Conservation (phyloP, 257 asterid species). For the Buddleja alternifolia region DNA sequence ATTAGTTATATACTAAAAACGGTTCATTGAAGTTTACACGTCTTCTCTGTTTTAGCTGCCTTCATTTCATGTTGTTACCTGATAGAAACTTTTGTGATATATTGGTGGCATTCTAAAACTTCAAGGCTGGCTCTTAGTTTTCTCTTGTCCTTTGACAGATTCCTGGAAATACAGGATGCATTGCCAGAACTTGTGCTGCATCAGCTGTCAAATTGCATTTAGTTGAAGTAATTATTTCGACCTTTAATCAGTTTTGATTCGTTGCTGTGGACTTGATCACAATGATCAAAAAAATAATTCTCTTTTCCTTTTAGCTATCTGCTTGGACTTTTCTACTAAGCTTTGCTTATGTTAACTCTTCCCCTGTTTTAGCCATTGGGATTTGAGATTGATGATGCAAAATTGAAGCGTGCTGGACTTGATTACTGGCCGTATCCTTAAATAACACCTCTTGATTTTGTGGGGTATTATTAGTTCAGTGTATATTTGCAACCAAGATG, state of each 20-base stretch:
- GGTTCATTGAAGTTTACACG: neutral
- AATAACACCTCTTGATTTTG: neutral
- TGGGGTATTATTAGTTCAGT: neutral
- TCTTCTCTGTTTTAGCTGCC: slow-evolving; percentile 15
- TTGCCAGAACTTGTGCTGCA: slow-evolving; percentile 97
- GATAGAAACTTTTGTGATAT: neutral
- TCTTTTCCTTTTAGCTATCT: neutral
- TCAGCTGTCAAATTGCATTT: slow-evolving; percentile 91
- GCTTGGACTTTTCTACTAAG: slow-evolving; percentile 22
- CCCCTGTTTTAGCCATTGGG: slow-evolving; percentile 81
- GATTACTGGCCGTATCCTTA: slow-evolving; percentile 99
- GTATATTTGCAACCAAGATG: neutral
- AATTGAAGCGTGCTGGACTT: slow-evolving; percentile 93
- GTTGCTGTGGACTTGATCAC: neutral
- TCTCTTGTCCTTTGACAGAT: slow-evolving; percentile 55
- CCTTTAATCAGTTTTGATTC: neutral
- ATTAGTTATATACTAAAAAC: neutral
- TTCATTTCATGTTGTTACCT: slow-evolving; percentile 4
- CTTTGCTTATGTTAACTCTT: slow-evolving; percentile 13
- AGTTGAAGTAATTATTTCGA: slow-evolving; percentile 59
- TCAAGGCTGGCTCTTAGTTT: slow-evolving; percentile 34
- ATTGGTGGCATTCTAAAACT: slow-evolving; percentile 4
- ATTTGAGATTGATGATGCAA: slow-evolving; percentile 81
- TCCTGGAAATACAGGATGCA: slow-evolving; percentile 96
- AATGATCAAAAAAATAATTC: neutral